A percentile compares a stretch with the other conserved stretches of the same genome.
Conservation (phyloP, 108 stramenopile genomes). For the Skeletonema grethae region DNA sequence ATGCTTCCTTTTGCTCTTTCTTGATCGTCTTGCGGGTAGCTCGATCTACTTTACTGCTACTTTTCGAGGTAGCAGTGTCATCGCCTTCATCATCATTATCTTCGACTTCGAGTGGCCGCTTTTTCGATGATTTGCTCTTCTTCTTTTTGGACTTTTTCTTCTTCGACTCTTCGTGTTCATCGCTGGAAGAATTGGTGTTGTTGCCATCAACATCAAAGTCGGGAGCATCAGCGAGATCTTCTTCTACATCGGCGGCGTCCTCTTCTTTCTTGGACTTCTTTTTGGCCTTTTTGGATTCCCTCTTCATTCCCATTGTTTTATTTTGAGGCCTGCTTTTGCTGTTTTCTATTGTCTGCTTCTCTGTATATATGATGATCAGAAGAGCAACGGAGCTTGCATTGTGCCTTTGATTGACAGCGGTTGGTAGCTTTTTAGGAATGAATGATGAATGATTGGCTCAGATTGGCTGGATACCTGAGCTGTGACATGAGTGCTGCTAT, state of each 20-base stretch:
- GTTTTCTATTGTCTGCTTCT: not conserved
- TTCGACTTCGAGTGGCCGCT: not conserved
- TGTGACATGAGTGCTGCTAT: too few relatives aligned
- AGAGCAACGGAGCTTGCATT: too few relatives aligned
- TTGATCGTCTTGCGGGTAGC: constrained; percentile 35
- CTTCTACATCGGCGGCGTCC: not conserved
- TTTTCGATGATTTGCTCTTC: constrained; percentile 10
- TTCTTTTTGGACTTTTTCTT: constrained; percentile 3
- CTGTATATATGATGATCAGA: not conserved
- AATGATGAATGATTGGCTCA: not conserved
- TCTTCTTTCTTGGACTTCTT: constrained; percentile 15
- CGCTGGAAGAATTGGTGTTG: not conserved
- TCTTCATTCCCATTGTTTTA: not conserved
- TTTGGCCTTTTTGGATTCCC: constrained; percentile 18
- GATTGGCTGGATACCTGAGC: too few relatives aligned
- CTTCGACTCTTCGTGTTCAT: not conserved
- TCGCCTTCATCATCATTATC: not conserved
- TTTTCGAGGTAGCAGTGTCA: not conserved
- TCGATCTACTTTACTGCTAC: constrained; percentile 2
- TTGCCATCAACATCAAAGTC: not conserved
- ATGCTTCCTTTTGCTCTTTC: constrained; percentile 2
- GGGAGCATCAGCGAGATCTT: not conserved
- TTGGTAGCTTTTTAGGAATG: too few relatives aligned
- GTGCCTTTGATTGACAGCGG: too few relatives aligned
- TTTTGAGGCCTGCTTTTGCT: not conserved